Conservation (phyloP, 495 filamentous ascomycete species). For the Trichoderma reesei region DNA sequence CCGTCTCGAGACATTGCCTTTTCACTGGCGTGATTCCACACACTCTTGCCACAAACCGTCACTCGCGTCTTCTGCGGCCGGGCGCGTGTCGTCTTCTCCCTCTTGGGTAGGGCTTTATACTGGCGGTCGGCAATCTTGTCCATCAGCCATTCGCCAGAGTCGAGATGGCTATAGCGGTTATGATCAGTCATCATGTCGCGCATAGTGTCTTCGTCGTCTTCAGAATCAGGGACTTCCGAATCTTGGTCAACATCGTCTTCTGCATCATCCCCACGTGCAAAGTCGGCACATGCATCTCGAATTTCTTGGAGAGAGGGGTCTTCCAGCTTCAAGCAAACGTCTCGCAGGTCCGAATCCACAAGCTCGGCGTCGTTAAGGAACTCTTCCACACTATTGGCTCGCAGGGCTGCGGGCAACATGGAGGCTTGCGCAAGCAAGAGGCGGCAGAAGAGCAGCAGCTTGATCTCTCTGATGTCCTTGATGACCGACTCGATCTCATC, state of each 20-base stretch:
- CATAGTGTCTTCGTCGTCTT: constrained; percentile 15
- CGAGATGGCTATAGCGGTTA: constrained; percentile 17
- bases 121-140: constrained; percentile 7
- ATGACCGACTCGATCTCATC: constrained; percentile 34
- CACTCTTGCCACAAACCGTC: constrained; percentile 39
- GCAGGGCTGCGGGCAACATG: constrained; percentile 35
- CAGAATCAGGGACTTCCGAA: constrained; percentile 17
- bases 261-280: constrained; percentile 30
- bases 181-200: background rate
- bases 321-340: constrained; percentile 39
- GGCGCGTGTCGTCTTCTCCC: too few species aligned
- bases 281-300: constrained; percentile 44
- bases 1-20: constrained; percentile 39
- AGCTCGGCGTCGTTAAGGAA: constrained; percentile 36
- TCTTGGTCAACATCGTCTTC: constrained; percentile 13
- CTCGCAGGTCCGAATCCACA: constrained; percentile 34
- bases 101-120: too few species aligned
- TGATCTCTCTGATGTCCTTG: constrained; percentile 39
- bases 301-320: constrained; percentile 36
- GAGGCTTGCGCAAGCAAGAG: constrained; percentile 39
- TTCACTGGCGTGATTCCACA: constrained; percentile 48
- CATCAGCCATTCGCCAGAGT: constrained; percentile 14
- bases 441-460: constrained; percentile 41
- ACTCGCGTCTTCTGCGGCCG: constrained; percentile 30
- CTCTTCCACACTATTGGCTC: constrained; percentile 34